Conservation (phyloP, 2,329 filamentous ascomycete species). For the Aspergillus eucalypticola region DNA sequence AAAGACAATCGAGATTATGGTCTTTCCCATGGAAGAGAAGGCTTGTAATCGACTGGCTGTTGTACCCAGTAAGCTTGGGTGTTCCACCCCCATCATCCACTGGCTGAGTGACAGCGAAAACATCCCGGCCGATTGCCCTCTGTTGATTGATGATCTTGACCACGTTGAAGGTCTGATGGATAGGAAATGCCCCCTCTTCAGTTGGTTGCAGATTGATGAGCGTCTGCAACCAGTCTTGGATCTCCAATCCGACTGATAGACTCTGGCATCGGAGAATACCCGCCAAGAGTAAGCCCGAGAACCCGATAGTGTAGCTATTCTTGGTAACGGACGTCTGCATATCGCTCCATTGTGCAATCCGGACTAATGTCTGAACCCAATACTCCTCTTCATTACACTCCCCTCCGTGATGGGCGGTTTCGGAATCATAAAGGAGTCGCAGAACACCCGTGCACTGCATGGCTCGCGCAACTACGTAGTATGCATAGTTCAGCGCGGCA, state of each 20-base stretch:
- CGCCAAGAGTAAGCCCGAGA: constrained; percentile 26
- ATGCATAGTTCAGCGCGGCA: constrained; percentile 28
- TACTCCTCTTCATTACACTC: constrained; percentile 9
- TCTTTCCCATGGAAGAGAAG: constrained; percentile 24
- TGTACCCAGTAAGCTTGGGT: constrained; percentile 27
- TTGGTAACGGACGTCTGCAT: constrained; percentile 14
- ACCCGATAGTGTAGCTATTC: constrained; percentile 30
- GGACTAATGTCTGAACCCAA: constrained; percentile 19
- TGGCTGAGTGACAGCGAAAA: constrained; percentile 21
- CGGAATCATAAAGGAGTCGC: background rate
- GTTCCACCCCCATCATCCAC: constrained; percentile 24
- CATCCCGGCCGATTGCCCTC: constrained; percentile 16
- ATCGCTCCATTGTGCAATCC: constrained; percentile 18
- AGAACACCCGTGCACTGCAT: constrained; percentile 24
- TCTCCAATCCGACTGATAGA: constrained; percentile 12
- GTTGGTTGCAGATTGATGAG: constrained; percentile 22
- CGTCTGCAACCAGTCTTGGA: constrained; percentile 23
- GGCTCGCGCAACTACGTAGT: constrained; percentile 24
- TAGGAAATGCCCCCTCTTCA: constrained; percentile 27
- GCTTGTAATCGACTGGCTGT: constrained; percentile 24
- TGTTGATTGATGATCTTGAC: constrained; percentile 23
- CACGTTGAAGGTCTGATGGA: constrained; percentile 25
- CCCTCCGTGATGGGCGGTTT: background rate
- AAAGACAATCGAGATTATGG: background rate
- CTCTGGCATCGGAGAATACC: constrained; percentile 24